Evolutionary conservation across 208 protist genomes (phyloP).

Genomic region (Wallacemonas sp.): DNA sequence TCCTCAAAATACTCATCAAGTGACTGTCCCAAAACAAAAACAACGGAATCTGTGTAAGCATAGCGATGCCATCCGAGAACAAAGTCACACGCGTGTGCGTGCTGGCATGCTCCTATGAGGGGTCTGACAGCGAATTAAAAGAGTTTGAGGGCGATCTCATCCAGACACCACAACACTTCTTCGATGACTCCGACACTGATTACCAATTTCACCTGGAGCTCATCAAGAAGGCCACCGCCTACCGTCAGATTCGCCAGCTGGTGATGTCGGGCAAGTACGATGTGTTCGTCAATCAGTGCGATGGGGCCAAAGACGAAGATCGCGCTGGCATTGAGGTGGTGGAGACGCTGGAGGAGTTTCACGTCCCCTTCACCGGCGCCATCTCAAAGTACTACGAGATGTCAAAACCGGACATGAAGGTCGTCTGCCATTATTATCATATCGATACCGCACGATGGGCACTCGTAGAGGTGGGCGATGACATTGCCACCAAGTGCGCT

Average conservation of each 20-base stretch:
- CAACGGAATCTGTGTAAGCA: background rate
- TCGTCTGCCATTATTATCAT: slow-evolving; percentile 78
- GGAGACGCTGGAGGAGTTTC: slow-evolving; percentile 85
- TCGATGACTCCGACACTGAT: slow-evolving; percentile 42
- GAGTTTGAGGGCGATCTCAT: slow-evolving; percentile 72
- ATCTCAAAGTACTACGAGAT: slow-evolving; percentile 89
- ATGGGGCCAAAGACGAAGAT: slow-evolving; percentile 89
- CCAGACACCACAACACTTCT: slow-evolving; percentile 84
- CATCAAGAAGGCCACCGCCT: slow-evolving; percentile 83
- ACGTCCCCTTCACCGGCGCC: slow-evolving; percentile 87
- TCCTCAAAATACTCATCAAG: no score
- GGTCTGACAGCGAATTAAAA: slow-evolving; percentile 80
- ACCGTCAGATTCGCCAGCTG: slow-evolving; percentile 77
- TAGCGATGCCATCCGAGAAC: slow-evolving; percentile 5
- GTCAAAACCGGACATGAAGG: slow-evolving; percentile 91
- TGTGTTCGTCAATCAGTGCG: slow-evolving; percentile 92
- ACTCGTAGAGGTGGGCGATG: slow-evolving; percentile 55
- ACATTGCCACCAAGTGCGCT: slow-evolving; percentile 43
- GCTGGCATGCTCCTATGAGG: slow-evolving; percentile 83
- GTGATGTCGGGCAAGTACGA: slow-evolving; percentile 84
- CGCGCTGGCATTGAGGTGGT: slow-evolving; percentile 87
- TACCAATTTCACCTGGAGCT: slow-evolving; percentile 69
- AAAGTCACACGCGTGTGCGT: slow-evolving; percentile 72
- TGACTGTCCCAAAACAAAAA: slow-evolving; percentile 19
- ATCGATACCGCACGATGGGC: slow-evolving; percentile 66